These are phyloP conservation scores for Endoconidiophora laricicola DNA, from an alignment of 2,329 filamentous ascomycete species.

Conservation along the genomic window DNA sequence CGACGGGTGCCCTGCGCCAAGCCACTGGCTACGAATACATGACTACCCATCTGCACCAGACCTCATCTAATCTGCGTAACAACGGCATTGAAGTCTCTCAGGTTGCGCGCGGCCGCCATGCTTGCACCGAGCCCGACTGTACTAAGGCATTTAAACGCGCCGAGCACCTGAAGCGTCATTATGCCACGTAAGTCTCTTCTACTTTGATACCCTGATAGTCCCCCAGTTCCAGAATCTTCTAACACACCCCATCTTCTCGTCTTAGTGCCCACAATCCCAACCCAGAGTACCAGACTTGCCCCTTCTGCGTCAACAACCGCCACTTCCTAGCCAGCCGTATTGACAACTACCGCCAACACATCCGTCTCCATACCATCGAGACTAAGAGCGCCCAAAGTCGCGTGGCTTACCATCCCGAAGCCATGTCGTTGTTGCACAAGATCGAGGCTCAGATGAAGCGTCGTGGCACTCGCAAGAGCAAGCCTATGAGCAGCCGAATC, in stretches of 20 bases:
- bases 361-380: conserved; percentile 22
- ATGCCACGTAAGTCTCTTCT: conserved; percentile 28
- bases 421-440: conserved; percentile 15
- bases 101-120: conserved; percentile 23
- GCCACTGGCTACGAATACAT: not conserved
- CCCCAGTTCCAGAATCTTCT: not conserved
- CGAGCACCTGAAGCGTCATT: conserved; percentile 40
- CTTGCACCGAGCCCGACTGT: conserved; percentile 31
- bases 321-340: conserved; percentile 15
- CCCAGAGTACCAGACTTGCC: conserved; percentile 9
- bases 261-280: conserved; percentile 12
- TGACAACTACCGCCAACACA: conserved; percentile 24
- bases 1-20: conserved; percentile 2
- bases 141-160: conserved; percentile 33
- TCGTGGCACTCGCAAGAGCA: conserved; percentile 12
- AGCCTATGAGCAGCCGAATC: conserved; percentile 1
- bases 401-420: conserved; percentile 19
- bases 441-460: conserved; percentile 13
- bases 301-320: conserved; percentile 12
- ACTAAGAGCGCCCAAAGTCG: conserved; percentile 17
- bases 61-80: conserved; percentile 5
- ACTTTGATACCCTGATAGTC: not conserved
- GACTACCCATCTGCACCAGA: conserved; percentile 5
- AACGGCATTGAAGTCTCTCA: conserved; percentile 12
- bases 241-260: not conserved